Percentiles rank a stretch among this genome's conserved stretches.
These are phyloP conservation scores for Cutaneotrichosporon daszewskae DNA, from an alignment of 1,284 basidiomycete species.

Conservation along the genomic window DNA sequence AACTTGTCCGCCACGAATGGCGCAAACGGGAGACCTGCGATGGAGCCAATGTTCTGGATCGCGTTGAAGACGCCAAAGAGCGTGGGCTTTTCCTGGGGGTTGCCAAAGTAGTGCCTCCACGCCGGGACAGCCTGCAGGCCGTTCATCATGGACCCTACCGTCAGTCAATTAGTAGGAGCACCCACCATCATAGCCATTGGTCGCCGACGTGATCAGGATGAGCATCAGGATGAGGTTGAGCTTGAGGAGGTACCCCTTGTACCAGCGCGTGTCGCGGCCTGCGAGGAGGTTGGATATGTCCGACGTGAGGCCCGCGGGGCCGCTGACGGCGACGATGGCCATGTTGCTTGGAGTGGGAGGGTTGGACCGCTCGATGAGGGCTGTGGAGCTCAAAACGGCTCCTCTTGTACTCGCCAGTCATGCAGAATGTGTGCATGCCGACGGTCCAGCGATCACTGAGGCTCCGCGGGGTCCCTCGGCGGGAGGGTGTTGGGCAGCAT, in stretches of 20 bases:
- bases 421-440: no score
- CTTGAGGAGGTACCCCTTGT: slow-evolving; percentile 21
- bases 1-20: slow-evolving; percentile 25
- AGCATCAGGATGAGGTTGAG: slow-evolving; percentile 28
- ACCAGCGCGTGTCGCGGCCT: slow-evolving; percentile 32
- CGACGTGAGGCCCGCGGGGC: neutral
- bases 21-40: slow-evolving; percentile 24
- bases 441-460: no score
- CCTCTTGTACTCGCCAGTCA: no score
- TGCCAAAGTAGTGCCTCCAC: slow-evolving; percentile 9
- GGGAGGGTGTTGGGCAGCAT: no score
- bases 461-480: no score
- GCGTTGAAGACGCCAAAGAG: slow-evolving; percentile 29
- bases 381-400: no score
- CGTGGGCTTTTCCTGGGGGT: slow-evolving; percentile 3
- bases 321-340: slow-evolving; percentile 6
- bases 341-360: no score
- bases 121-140: no score
- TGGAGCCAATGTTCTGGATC: slow-evolving; percentile 25
- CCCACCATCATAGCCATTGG: slow-evolving; percentile 23
- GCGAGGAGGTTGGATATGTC: slow-evolving; percentile 7
- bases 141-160: no score
- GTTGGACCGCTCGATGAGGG: no score
- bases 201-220: slow-evolving; percentile 28
- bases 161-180: no score